Conservation (phyloP, 2,329 filamentous ascomycete species). For the Ophidiomyces ophidiicola region DNA sequence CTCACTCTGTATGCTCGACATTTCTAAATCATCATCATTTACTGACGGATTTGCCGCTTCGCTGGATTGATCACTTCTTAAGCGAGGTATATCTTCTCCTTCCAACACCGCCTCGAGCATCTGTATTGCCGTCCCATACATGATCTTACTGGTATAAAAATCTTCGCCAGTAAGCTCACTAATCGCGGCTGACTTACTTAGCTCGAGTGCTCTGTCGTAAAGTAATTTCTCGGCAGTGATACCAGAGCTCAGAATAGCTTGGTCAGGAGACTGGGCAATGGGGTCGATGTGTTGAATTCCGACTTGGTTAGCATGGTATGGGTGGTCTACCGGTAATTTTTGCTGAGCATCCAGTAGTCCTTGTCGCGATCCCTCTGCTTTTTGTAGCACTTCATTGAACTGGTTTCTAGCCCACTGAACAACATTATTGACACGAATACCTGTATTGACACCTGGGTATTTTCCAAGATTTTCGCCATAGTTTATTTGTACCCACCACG, state of each 20-base stretch:
- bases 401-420: slow-evolving; percentile 90
- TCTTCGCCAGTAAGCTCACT: slow-evolving; percentile 92
- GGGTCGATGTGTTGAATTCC: slow-evolving; percentile 45
- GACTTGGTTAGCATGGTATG: slow-evolving; percentile 71
- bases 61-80: slow-evolving; percentile 19
- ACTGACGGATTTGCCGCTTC: slow-evolving; percentile 14
- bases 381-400: slow-evolving; percentile 95
- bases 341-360: slow-evolving; percentile 79
- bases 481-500: slow-evolving; percentile 78
- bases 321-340: slow-evolving; percentile 69
- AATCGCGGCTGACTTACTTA: slow-evolving; percentile 88
- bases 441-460: slow-evolving; percentile 41
- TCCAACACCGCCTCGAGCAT: slow-evolving; percentile 94
- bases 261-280: slow-evolving; percentile 56
- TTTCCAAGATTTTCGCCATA: slow-evolving; percentile 47
- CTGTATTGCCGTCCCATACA: slow-evolving; percentile 82
- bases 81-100: slow-evolving; percentile 49
- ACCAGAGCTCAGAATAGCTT: slow-evolving; percentile 72
- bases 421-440: slow-evolving; percentile 72
- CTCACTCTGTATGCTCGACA: slow-evolving; percentile 36
- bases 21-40: slow-evolving; percentile 26
- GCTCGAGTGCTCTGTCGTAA: slow-evolving; percentile 94
- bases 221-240: slow-evolving; percentile 93
- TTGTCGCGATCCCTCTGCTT: slow-evolving; percentile 83
- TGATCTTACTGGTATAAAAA: slow-evolving; percentile 73